These are phyloP conservation scores for Microcyclosporella mali DNA, from an alignment of 2,329 filamentous ascomycete species.

Conservation along the genomic window DNA sequence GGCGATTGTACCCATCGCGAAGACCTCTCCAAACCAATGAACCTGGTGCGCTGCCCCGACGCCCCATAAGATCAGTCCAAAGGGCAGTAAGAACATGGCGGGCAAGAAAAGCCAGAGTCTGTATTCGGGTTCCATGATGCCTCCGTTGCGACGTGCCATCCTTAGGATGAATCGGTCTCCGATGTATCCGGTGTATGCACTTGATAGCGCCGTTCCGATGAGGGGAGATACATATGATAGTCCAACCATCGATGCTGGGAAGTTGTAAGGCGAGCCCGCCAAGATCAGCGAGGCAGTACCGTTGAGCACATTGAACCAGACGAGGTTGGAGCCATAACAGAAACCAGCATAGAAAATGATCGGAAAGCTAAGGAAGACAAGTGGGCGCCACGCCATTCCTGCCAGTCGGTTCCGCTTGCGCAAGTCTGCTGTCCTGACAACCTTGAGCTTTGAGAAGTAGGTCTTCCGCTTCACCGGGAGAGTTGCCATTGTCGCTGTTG, in stretches of 20 bases:
- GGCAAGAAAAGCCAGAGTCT: constrained; percentile 36
- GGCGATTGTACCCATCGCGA: constrained; percentile 42
- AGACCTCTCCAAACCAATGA: constrained; percentile 46
- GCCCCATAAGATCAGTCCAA: constrained; percentile 46
- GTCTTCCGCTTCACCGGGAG: constrained; percentile 17
- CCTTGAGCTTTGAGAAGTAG: constrained; percentile 31
- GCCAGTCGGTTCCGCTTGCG: constrained; percentile 27
- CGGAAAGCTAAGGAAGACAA: constrained; percentile 35
- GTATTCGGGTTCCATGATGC: constrained; percentile 38
- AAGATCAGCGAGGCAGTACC: constrained; percentile 38
- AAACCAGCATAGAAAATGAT: constrained; percentile 38
- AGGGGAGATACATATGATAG: constrained; percentile 33
- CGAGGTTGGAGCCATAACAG: constrained; percentile 35
- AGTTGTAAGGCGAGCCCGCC: constrained; percentile 34
- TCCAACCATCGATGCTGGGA: constrained; percentile 35
- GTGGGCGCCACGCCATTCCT: constrained; percentile 27
- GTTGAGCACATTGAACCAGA: constrained; percentile 42
- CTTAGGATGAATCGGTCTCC: constrained; percentile 31
- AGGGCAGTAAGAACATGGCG: constrained; percentile 39
- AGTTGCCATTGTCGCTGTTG: too few relatives aligned
- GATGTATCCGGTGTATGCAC: constrained; percentile 33
- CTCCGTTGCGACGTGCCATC: constrained; percentile 34
- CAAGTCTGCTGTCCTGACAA: constrained; percentile 26
- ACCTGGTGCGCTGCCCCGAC: constrained; percentile 42
- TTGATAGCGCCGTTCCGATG: constrained; percentile 33